These are phyloP conservation scores for Acanthochlamys bracteata DNA, from an alignment of 106 monocot genomes.

Conservation along the genomic window DNA sequence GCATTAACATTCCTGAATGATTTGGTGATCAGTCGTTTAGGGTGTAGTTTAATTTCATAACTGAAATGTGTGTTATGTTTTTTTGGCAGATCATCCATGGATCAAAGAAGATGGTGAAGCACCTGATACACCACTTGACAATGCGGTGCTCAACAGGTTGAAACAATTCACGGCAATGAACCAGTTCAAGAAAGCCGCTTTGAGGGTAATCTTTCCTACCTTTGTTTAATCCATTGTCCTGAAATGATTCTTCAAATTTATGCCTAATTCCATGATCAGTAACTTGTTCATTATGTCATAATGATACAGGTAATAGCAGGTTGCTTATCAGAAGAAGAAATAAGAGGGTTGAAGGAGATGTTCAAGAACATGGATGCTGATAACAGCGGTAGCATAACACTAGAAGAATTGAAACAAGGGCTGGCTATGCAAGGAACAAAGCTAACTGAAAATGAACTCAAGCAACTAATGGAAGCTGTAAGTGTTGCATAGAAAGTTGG, in stretches of 20 bases:
- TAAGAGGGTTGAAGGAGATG: conserved; percentile 64
- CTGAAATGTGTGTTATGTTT: neutral
- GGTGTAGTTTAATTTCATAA: neutral
- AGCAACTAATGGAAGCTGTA: conserved; percentile 66
- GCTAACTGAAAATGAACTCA: conserved; percentile 49
- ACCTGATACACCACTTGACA: conserved; percentile 65
- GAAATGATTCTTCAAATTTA: neutral
- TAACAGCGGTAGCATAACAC: conserved; percentile 74
- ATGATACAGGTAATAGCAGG: conserved; percentile 53
- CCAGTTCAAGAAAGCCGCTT: conserved; percentile 67
- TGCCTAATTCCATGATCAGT: neutral
- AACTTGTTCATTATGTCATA: neutral
- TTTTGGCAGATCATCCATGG: conserved; percentile 56
- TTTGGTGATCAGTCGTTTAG: no score
- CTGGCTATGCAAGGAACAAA: conserved; percentile 60
- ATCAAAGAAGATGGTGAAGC: conserved; percentile 81
- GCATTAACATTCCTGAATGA: neutral
- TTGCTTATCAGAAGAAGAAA: conserved; percentile 72
- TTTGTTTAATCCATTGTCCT: neutral
- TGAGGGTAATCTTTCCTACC: conserved; percentile 29
- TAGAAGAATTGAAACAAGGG: conserved; percentile 58
- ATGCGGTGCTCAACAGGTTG: conserved; percentile 55
- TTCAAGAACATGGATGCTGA: conserved; percentile 76
- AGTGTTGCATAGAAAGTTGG: conserved; percentile 9
- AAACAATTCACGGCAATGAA: conserved; percentile 76